These are phyloP conservation scores for Xylaria hypoxylon DNA, from an alignment of 2,329 filamentous ascomycete species.

Conservation along the genomic window DNA sequence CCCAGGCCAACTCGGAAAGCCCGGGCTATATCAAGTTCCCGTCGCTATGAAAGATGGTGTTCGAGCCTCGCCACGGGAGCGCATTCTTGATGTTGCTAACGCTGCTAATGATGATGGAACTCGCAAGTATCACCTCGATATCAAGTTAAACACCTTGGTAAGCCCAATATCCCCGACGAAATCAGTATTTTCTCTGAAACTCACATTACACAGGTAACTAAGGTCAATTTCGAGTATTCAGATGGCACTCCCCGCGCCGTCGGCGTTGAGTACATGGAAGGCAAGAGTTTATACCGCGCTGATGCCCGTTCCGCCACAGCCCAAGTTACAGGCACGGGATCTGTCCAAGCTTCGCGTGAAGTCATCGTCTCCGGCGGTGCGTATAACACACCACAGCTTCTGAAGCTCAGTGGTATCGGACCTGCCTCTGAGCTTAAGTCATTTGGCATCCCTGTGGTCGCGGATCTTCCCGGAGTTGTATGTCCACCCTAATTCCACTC, in stretches of 20 bases:
- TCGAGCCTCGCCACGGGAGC: conserved; percentile 63
- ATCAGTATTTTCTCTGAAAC: background rate
- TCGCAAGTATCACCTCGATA: conserved; percentile 55
- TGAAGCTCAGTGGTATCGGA: conserved; percentile 61
- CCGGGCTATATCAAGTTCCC: conserved; percentile 65
- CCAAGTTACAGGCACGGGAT: conserved; percentile 41
- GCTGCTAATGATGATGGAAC: conserved; percentile 59
- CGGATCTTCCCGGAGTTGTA: conserved; percentile 72
- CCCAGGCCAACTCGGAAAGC: conserved; percentile 46
- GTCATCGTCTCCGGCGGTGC: conserved; percentile 62
- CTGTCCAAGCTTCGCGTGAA: conserved; percentile 54
- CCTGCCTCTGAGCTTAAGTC: conserved; percentile 53
- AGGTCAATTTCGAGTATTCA: conserved; percentile 53
- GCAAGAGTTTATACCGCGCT: conserved; percentile 56
- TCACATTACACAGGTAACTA: conserved; percentile 51
- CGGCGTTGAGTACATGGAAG: conserved; percentile 57
- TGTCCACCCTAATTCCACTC: conserved; percentile 68
- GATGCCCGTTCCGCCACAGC: conserved; percentile 52
- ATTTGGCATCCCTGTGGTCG: conserved; percentile 63
- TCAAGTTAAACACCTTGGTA: conserved; percentile 50
- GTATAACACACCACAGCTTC: conserved; percentile 60
- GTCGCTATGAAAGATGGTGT: conserved; percentile 57
- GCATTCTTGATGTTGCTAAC: conserved; percentile 60
- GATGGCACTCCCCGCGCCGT: conserved; percentile 51
- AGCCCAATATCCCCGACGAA: background rate